These are phyloP conservation scores for Glycyrrhiza uralensis DNA, from an alignment of 306 rosid species.

Conservation along the genomic window DNA sequence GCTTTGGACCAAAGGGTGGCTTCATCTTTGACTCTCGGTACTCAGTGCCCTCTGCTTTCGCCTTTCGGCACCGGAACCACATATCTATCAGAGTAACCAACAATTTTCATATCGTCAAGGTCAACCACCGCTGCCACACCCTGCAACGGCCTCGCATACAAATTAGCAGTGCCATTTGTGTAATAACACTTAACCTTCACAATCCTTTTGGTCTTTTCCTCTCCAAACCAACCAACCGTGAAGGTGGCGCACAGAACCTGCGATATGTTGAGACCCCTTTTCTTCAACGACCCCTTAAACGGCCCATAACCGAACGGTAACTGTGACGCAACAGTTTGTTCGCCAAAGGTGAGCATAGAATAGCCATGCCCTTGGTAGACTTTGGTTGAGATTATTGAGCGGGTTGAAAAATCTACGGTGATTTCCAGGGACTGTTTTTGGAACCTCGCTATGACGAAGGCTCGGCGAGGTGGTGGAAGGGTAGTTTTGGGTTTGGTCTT, in stretches of 20 bases:
- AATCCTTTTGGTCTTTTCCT: neutral
- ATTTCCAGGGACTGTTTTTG: constrained; percentile 42
- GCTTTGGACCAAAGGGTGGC: constrained; percentile 39
- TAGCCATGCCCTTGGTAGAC: constrained; percentile 42
- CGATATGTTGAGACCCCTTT: constrained; percentile 25
- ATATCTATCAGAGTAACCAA: constrained; percentile 15
- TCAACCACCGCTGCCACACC: constrained; percentile 28
- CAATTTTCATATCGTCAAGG: constrained; percentile 23
- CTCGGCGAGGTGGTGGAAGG: constrained; percentile 41
- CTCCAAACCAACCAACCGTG: constrained; percentile 36
- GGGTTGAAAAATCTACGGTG: constrained; percentile 29
- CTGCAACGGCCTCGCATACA: constrained; percentile 27
- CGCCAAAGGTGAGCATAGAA: constrained; percentile 31
- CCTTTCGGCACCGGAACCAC: constrained; percentile 25
- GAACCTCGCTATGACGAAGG: constrained; percentile 38
- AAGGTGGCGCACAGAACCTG: neutral
- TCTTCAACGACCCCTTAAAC: constrained; percentile 15
- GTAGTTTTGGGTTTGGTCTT: neutral
- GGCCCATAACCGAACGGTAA: constrained; percentile 19
- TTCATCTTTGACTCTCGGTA: constrained; percentile 21
- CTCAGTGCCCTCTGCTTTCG: constrained; percentile 31
- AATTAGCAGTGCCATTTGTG: constrained; percentile 8
- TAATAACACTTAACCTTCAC: constrained; percentile 28
- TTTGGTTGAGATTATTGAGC: constrained; percentile 25
- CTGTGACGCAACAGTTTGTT: neutral